Conservation (phyloP, 139 green algal genomes). For the Gonium pectorale region DNA sequence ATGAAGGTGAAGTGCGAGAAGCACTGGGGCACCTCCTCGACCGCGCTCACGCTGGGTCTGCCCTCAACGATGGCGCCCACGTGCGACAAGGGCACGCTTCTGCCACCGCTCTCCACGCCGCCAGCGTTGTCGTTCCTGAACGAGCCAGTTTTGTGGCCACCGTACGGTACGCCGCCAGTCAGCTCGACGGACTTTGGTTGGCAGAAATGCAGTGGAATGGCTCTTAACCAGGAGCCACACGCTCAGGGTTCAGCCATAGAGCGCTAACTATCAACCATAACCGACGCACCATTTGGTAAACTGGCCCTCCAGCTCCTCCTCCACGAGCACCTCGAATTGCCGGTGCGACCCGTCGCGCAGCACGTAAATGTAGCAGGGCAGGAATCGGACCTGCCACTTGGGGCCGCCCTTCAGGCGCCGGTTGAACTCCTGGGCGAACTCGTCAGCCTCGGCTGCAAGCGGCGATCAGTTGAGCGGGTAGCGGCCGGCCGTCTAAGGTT, state of each 20-base stretch:
- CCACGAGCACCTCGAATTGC: slow-evolving; percentile 48
- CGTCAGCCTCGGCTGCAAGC: slow-evolving; percentile 52
- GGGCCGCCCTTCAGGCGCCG: background rate
- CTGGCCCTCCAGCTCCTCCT: slow-evolving; percentile 57
- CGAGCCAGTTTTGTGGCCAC: no score
- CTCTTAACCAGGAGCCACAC: no score
- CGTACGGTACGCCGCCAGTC: no score
- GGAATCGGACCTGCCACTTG: slow-evolving; percentile 49
- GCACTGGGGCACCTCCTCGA: slow-evolving; percentile 52
- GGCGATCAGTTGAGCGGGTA: no score
- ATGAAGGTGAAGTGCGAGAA: slow-evolving; percentile 61
- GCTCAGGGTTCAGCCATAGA: no score
- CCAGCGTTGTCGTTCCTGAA: slow-evolving; percentile 56
- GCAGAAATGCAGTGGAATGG: no score
- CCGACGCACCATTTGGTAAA: slow-evolving; percentile 64
- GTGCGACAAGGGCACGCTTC: no score
- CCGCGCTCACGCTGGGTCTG: background rate
- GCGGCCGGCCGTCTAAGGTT: no score
- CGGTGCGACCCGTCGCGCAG: slow-evolving; percentile 17
- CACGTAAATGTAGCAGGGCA: slow-evolving; percentile 48
- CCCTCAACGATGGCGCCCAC: slow-evolving; percentile 34
- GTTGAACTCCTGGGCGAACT: slow-evolving; percentile 54
- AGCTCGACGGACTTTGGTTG: no score
- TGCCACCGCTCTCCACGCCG: background rate
- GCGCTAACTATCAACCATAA: no score